phyloP scores from a whole-genome alignment of 257 asterid species.

The Solanum paucissectum region DNA sequence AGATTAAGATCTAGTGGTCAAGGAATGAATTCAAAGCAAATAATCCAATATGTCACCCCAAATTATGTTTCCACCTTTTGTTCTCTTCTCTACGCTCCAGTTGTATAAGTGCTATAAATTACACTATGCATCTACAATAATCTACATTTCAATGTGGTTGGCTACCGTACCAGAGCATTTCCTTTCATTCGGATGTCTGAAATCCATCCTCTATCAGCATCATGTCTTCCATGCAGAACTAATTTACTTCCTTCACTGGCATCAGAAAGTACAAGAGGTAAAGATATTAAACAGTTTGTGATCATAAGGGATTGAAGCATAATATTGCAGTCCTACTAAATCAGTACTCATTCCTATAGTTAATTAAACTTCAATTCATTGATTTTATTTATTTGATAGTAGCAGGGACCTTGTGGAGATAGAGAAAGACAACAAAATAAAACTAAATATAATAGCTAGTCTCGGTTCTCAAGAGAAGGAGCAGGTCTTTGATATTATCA shows the following conservation, averaged over 20 bases:
- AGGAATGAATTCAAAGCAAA: not conserved
- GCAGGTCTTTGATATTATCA: not conserved
- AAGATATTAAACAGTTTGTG: not conserved
- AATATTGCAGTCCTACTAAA: not conserved
- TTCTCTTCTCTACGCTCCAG: not conserved
- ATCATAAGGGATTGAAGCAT: not conserved
- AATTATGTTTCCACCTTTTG: not conserved
- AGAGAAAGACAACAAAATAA: not conserved
- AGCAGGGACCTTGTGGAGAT: not conserved
- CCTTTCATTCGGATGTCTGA: constrained; percentile 50
- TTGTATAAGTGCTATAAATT: not conserved
- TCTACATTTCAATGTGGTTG: not conserved
- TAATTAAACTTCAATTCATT: not conserved
- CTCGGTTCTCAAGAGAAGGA: not conserved
- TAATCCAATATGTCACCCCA: not conserved
- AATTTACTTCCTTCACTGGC: constrained; percentile 63
- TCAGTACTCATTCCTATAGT: not conserved
- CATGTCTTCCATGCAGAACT: constrained; percentile 84
- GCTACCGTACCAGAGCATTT: constrained; percentile 44
- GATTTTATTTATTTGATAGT: not conserved
- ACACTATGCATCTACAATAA: not conserved
- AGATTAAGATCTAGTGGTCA: not conserved
- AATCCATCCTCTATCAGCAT: constrained; percentile 85
- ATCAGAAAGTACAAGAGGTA: constrained; percentile 7
- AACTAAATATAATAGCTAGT: not conserved